Conservation (phyloP, 768 basidiomycete species). For the Mycena venus region DNA sequence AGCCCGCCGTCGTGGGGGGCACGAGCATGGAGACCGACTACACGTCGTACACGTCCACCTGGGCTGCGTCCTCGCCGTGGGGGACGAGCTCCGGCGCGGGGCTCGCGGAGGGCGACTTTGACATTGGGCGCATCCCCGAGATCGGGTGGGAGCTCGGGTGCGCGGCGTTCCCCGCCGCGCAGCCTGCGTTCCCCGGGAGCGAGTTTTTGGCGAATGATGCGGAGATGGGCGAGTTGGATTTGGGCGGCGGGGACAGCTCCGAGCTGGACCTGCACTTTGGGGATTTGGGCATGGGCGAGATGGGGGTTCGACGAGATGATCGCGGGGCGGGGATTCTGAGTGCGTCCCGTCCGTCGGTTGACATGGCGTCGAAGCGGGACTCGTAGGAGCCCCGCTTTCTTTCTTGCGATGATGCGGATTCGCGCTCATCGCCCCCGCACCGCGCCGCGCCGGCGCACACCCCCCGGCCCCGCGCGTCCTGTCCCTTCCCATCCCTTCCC, state of each 20-base stretch:
- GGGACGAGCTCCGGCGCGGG: not conserved
- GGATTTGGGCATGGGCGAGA: slow-evolving; percentile 1
- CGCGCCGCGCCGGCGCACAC: not conserved
- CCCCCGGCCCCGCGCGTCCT: slow-evolving; percentile 12
- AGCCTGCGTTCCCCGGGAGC: not conserved
- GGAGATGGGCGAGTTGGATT: not conserved
- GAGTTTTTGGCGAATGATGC: not conserved
- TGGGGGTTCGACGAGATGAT: slow-evolving; percentile 30
- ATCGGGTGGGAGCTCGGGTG: slow-evolving; percentile 20
- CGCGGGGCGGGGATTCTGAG: slow-evolving; percentile 17
- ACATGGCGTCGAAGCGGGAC: not conserved
- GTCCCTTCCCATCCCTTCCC: no score
- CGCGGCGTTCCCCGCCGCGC: not conserved
- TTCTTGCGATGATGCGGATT: not conserved
- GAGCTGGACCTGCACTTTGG: slow-evolving; percentile 10
- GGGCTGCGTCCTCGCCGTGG: slow-evolving; percentile 20
- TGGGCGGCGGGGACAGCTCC: not conserved
- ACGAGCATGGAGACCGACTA: not conserved
- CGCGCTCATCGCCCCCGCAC: not conserved
- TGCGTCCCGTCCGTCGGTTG: not conserved
- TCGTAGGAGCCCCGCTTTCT: not conserved
- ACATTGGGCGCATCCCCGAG: slow-evolving; percentile 27
- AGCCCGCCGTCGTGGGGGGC: not conserved
- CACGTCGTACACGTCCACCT: slow-evolving; percentile 8
- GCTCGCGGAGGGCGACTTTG: slow-evolving; percentile 25